Percentiles rank a stretch among this genome's conserved stretches.
Evolutionary conservation across 441 rosid genomes (phyloP).

Genomic region (Flueggea neowawraea): DNA sequence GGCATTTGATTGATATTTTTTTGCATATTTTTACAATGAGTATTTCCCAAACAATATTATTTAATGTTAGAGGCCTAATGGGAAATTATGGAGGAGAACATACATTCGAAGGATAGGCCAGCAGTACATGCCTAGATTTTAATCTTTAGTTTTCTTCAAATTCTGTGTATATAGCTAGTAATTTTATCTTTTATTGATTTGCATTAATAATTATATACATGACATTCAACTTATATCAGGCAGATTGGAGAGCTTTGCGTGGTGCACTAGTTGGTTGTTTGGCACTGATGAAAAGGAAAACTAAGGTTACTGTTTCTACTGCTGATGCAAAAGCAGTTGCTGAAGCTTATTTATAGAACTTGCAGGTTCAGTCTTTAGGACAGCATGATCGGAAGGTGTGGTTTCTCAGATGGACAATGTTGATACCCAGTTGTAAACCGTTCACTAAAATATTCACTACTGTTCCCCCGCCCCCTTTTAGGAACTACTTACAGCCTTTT

Average conservation of each 20-base stretch:
- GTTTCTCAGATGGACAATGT: not conserved
- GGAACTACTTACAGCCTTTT: not conserved
- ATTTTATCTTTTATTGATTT: not conserved
- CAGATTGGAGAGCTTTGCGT: conserved; percentile 88
- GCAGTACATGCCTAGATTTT: too few species aligned
- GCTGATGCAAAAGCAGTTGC: conserved; percentile 66
- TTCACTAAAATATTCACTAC: too few species aligned
- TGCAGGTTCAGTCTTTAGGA: conserved; percentile 82
- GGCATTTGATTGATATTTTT: too few species aligned
- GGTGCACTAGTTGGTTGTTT: conserved; percentile 95
- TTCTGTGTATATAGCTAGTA: too few species aligned
- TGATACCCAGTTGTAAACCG: too few species aligned
- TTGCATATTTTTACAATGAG: too few species aligned
- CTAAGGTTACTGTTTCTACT: conserved; percentile 41
- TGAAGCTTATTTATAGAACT: conserved; percentile 39
- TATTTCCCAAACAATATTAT: too few species aligned
- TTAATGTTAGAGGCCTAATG: too few species aligned
- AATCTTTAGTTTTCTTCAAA: too few species aligned
- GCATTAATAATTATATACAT: conserved; percentile 21
- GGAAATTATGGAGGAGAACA: too few species aligned
- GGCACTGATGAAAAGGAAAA: conserved; percentile 68
- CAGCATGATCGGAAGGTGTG: conserved; percentile 79
- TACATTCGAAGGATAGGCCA: too few species aligned
- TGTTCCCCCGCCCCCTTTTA: not conserved
- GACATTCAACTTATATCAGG: conserved; percentile 54